Percentiles rank a stretch among this genome's conserved stretches.
Conservation (phyloP, 2,329 filamentous ascomycete species). For the Ophioceras dolichostomum region DNA sequence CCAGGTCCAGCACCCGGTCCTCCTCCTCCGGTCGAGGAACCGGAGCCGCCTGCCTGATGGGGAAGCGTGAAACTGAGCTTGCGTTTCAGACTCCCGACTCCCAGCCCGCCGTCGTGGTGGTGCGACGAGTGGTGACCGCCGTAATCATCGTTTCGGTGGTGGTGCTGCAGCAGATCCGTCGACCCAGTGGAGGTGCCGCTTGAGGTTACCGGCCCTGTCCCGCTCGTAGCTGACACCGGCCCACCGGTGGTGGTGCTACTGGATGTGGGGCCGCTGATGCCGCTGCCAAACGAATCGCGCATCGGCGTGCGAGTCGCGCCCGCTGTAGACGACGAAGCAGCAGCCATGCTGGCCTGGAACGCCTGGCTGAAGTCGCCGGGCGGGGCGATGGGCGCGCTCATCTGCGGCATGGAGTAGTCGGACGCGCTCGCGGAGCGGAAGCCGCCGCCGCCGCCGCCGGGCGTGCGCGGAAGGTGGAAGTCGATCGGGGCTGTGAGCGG, state of each 20-base stretch:
- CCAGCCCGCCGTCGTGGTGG: slow-evolving; percentile 11
- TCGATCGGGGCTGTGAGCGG: slow-evolving; percentile 42
- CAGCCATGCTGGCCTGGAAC: slow-evolving; percentile 29
- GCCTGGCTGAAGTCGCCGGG: slow-evolving; percentile 39
- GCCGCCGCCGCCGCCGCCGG: slow-evolving; percentile 24
- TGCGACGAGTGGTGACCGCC: slow-evolving; percentile 15
- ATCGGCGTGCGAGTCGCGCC: slow-evolving; percentile 25
- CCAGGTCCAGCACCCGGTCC: no score
- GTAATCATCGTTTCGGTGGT: slow-evolving; percentile 2
- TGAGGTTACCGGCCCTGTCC: no score
- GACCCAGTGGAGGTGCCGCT: no score
- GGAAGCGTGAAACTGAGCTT: slow-evolving; percentile 28
- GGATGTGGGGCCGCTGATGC: no score
- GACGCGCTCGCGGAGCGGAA: slow-evolving; percentile 17
- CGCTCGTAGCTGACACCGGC: no score
- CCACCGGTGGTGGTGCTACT: no score
- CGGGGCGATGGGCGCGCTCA: slow-evolving; percentile 41
- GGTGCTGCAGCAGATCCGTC: slow-evolving; percentile 1
- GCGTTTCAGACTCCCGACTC: slow-evolving; percentile 21
- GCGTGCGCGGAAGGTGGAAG: slow-evolving; percentile 33
- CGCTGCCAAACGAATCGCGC: slow-evolving; percentile 29
- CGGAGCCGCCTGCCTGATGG: no score
- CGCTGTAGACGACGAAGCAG: slow-evolving; percentile 15
- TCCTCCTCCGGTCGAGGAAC: no score
- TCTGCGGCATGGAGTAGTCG: slow-evolving; percentile 40